A percentile compares a stretch with the other conserved stretches of the same genome.
These are phyloP conservation scores for Agaricus sinodeliciosus DNA, from an alignment of 768 basidiomycete species.

Conservation along the genomic window DNA sequence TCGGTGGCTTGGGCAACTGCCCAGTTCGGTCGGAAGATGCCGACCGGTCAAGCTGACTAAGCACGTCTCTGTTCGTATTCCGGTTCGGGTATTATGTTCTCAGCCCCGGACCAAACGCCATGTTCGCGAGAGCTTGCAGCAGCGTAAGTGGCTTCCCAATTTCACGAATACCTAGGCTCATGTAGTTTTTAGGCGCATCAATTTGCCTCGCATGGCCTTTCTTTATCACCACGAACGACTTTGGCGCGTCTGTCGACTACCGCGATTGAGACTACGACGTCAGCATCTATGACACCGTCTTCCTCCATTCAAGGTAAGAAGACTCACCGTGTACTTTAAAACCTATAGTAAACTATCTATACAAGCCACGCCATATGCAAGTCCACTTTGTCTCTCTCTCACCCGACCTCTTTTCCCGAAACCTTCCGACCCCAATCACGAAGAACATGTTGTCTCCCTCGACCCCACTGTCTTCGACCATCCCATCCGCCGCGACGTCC, in stretches of 20 bases:
- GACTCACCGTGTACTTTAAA: neutral
- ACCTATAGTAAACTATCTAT: neutral
- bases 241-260: constrained; percentile 6
- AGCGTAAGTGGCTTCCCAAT: constrained; percentile 6
- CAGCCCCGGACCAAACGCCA: constrained; percentile 10
- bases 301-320: constrained; percentile 2
- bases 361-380: constrained; percentile 29
- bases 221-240: neutral
- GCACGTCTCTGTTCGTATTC: constrained; percentile 14
- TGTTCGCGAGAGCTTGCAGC: constrained; percentile 12
- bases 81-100: constrained; percentile 15
- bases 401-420: constrained; percentile 47
- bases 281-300: neutral
- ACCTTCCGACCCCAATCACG: constrained; percentile 30
- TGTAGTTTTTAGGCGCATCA: neutral
- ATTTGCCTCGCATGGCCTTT: neutral
- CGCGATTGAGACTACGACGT: neutral
- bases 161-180: neutral
- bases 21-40: constrained; percentile 29
- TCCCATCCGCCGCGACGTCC: constrained; percentile 85
- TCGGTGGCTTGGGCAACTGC: constrained; percentile 36
- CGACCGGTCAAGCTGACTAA: constrained; percentile 28
- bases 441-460: constrained; percentile 50
- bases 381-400: constrained; percentile 57
- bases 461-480: constrained; percentile 83